A percentile compares a stretch with the other conserved stretches of the same genome.
Evolutionary conservation across 257 asterid genomes (phyloP).

Genomic region (Parsonsia alboflavescens): DNA sequence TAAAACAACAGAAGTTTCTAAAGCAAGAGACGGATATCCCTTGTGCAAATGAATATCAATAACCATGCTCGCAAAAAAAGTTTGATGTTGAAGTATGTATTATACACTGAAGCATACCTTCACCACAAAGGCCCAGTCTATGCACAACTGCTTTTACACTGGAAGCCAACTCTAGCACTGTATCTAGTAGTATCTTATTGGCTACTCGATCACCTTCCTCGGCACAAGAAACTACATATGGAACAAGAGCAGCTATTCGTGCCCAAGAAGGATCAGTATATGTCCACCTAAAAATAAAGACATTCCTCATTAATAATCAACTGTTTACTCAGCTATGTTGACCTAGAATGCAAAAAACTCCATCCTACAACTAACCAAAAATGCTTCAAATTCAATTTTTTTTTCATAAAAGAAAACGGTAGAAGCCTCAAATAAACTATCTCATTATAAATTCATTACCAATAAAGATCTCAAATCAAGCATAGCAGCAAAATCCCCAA

Average conservation of each 20-base stretch:
- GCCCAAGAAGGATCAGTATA: conserved; percentile 81
- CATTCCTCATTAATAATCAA: neutral
- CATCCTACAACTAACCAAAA: conserved; percentile 19
- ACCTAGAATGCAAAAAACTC: conserved; percentile 46
- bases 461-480: neutral
- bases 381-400: neutral
- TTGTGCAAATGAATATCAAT: neutral
- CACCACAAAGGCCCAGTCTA: conserved; percentile 64
- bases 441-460: neutral
- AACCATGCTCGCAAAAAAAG: neutral
- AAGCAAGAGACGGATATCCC: neutral
- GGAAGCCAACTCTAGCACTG: conserved; percentile 65
- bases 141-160: conserved; percentile 82
- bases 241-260: conserved; percentile 68
- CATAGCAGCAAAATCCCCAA: neutral
- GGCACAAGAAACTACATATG: conserved; percentile 64
- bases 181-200: conserved; percentile 42
- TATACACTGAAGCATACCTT: conserved; percentile 37
- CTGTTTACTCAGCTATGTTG: neutral
- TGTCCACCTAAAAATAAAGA: conserved; percentile 61
- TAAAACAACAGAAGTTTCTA: neutral
- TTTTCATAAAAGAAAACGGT: neutral
- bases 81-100: neutral
- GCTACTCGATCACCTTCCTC: conserved; percentile 70
- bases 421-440: neutral